Conservation (phyloP, 31 red algal genomes). For the Porphyra umbilicalis region DNA sequence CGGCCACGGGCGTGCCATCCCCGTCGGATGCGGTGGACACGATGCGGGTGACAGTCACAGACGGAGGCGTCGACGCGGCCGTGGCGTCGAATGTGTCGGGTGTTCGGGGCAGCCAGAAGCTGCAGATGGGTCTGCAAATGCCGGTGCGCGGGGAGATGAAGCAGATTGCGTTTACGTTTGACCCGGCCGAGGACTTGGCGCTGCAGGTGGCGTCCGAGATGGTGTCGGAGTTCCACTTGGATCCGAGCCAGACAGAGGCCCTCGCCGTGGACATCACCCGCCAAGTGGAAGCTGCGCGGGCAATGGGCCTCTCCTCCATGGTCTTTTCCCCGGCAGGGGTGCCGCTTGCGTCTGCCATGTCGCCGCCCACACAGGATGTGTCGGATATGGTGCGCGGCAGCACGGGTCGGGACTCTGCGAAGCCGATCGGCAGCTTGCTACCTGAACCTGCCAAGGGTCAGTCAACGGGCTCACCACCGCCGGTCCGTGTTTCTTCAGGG, state of each 20-base stretch:
- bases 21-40: background rate
- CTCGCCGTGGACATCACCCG: conserved; percentile 76
- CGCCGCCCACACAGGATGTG: background rate
- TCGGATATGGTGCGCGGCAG: background rate
- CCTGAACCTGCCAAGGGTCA: background rate
- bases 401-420: background rate
- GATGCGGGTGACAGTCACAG: background rate
- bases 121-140: conserved; percentile 64
- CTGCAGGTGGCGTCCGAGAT: conserved; percentile 90
- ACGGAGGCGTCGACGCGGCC: conserved; percentile 29
- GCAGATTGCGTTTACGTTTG: conserved; percentile 86
- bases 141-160: conserved; percentile 87
- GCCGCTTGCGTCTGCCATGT: background rate
- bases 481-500: background rate
- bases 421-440: too few species aligned
- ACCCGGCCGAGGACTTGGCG: conserved; percentile 80
- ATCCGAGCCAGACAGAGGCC: conserved; percentile 45
- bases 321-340: background rate
- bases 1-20: background rate
- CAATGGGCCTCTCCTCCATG: conserved; percentile 1
- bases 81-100: conserved; percentile 41
- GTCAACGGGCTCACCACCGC: background rate
- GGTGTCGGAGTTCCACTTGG: conserved; percentile 82
- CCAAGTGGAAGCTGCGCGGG: conserved; percentile 49
- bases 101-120: conserved; percentile 1